phyloP scores from a whole-genome alignment of 441 rosid genomes.

The Hura crepitans region DNA sequence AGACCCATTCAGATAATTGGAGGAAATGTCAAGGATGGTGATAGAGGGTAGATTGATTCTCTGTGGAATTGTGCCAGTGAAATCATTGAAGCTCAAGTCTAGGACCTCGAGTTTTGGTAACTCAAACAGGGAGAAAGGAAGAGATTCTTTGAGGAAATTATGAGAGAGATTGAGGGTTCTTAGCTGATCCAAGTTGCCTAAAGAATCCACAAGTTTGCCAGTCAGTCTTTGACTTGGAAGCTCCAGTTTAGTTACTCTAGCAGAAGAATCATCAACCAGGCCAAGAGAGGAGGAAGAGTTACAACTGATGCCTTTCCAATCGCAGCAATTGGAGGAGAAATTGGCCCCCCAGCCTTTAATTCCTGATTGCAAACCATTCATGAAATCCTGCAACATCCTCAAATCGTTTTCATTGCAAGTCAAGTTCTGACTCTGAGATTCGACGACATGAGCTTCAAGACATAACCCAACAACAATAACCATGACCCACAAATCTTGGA shows the following conservation, averaged over 20 bases:
- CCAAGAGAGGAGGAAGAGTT: constrained; percentile 35
- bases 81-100: constrained; percentile 15
- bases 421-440: constrained; percentile 39
- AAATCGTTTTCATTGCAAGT: constrained; percentile 50
- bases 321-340: constrained; percentile 45
- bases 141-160: not conserved
- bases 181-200: constrained; percentile 11
- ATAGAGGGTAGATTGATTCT: not conserved
- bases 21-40: constrained; percentile 12
- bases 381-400: constrained; percentile 44
- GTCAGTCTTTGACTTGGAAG: constrained; percentile 14
- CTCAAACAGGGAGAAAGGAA: constrained; percentile 9
- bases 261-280: constrained; percentile 19
- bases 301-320: constrained; percentile 63
- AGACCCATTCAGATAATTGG: not conserved
- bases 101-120: constrained; percentile 15
- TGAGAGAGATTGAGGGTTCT: constrained; percentile 18
- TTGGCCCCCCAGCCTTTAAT: constrained; percentile 39
- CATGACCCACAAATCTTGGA: too few species aligned
- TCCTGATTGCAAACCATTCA: constrained; percentile 31
- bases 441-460: constrained; percentile 15
- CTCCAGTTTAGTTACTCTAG: constrained; percentile 11
- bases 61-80: not conserved
- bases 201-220: not conserved
- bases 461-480: too few species aligned